These are phyloP conservation scores for Termitomyces sp. DNA, from an alignment of 768 basidiomycete genomes.

Conservation along the genomic window DNA sequence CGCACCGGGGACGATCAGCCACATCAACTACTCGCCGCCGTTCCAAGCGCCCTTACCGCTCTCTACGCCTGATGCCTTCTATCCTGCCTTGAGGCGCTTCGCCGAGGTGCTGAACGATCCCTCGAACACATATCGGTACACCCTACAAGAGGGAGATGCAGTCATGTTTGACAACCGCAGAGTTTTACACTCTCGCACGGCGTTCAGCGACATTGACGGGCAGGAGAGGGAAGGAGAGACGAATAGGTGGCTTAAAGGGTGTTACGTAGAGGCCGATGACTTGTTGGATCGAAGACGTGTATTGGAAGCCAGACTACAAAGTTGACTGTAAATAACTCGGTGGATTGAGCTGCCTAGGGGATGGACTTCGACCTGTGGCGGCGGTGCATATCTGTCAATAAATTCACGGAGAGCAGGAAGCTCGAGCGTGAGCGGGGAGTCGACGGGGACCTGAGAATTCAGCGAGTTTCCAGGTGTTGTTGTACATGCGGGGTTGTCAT, in stretches of 20 bases:
- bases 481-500: constrained; percentile 72
- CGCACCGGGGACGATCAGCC: constrained; percentile 51
- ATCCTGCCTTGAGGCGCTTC: constrained; percentile 61
- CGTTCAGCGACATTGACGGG: constrained; percentile 51
- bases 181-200: constrained; percentile 82
- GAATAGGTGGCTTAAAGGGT: constrained; percentile 89
- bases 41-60: constrained; percentile 82
- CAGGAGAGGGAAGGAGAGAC: constrained; percentile 41
- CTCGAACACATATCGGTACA: constrained; percentile 53
- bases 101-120: constrained; percentile 52
- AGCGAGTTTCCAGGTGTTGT: constrained; percentile 58
- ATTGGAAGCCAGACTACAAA: constrained; percentile 27
- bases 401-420: constrained; percentile 54
- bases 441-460: constrained; percentile 52
- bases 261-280: constrained; percentile 68
- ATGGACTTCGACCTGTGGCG: too few species aligned
- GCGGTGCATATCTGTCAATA: constrained; percentile 39
- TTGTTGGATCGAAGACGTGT: constrained; percentile 60
- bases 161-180: constrained; percentile 92
- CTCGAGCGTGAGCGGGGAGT: too few species aligned
- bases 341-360: too few species aligned
- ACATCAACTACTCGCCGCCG: constrained; percentile 91
- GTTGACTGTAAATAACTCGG: too few species aligned
- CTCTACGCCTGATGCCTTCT: constrained; percentile 53
- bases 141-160: constrained; percentile 76